Percentiles rank a stretch among this genome's conserved stretches.
Conservation (phyloP, 164 flowering plant species). For the Stephania cephalantha region DNA sequence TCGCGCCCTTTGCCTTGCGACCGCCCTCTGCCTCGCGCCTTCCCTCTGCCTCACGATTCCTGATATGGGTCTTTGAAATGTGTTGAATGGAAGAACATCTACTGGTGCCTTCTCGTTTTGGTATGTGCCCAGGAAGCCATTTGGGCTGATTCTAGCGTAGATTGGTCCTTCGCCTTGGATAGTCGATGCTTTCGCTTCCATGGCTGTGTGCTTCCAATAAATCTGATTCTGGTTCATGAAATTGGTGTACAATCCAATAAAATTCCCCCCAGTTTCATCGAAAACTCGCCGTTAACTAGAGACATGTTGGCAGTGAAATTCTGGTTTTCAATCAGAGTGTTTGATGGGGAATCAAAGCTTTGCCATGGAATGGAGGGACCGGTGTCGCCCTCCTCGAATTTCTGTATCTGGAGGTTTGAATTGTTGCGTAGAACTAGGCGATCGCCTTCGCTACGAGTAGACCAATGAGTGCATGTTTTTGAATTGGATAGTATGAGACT, state of each 20-base stretch:
- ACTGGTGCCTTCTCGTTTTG: conserved; percentile 49
- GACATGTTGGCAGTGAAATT: conserved; percentile 60
- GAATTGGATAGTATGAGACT: conserved; percentile 54
- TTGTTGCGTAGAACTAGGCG: conserved; percentile 40
- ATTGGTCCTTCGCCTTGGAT: conserved; percentile 51
- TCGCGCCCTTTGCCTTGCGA: too few species aligned
- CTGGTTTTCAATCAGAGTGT: conserved; percentile 73
- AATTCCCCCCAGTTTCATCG: conserved; percentile 55
- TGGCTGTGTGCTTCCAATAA: conserved; percentile 55
- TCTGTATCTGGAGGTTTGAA: conserved; percentile 52
- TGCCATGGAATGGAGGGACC: conserved; percentile 46
- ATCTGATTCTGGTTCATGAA: conserved; percentile 34
- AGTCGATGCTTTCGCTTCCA: conserved; percentile 61
- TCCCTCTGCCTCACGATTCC: too few species aligned
- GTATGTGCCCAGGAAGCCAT: conserved; percentile 80
- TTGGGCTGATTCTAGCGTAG: conserved; percentile 39
- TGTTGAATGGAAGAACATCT: conserved; percentile 65
- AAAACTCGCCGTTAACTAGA: conserved; percentile 45
- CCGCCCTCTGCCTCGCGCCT: too few species aligned
- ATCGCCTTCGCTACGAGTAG: conserved; percentile 44
- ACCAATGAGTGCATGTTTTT: conserved; percentile 43
- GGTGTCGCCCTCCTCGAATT: neutral
- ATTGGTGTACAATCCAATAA: conserved; percentile 50
- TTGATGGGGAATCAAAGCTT: conserved; percentile 64
- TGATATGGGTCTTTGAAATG: conserved; percentile 37